phyloP scores from a whole-genome alignment of 129 eudicot genomes.

The Pseudognaphalium luteoalbum region DNA sequence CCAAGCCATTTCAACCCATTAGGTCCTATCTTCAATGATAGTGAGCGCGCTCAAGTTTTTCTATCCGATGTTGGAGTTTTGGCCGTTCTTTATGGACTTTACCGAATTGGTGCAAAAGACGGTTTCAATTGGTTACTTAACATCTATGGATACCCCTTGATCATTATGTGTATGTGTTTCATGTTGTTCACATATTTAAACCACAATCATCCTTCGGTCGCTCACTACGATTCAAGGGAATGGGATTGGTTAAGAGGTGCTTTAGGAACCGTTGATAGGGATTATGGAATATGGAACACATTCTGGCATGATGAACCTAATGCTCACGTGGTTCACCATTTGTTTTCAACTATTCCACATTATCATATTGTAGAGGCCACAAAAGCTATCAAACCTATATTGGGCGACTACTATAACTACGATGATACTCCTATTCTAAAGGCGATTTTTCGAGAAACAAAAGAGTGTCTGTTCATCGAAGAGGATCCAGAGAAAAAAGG shows the following conservation, averaged over 20 bases:
- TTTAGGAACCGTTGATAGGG: conserved; percentile 33
- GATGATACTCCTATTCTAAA: conserved; percentile 36
- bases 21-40: conserved; percentile 31
- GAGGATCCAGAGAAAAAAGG: conserved; percentile 38
- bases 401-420: conserved; percentile 37
- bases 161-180: conserved; percentile 23
- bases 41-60: conserved; percentile 28
- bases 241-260: conserved; percentile 47
- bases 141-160: conserved; percentile 32
- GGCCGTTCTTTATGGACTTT: conserved; percentile 17
- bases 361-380: conserved; percentile 47
- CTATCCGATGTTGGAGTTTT: conserved; percentile 29
- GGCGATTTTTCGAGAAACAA: conserved; percentile 43
- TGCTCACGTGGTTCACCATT: conserved; percentile 38
- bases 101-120: conserved; percentile 3
- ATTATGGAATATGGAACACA: conserved; percentile 29
- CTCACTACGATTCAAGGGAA: conserved; percentile 37
- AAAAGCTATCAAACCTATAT: conserved; percentile 29
- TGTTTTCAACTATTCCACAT: conserved; percentile 38
- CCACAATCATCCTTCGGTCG: conserved; percentile 35
- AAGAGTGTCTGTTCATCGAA: conserved; percentile 38
- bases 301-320: conserved; percentile 24
- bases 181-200: conserved; percentile 31
- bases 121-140: conserved; percentile 27
- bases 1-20: conserved; percentile 31